phyloP scores from a whole-genome alignment of 768 basidiomycete species.

The Russula earlei region DNA sequence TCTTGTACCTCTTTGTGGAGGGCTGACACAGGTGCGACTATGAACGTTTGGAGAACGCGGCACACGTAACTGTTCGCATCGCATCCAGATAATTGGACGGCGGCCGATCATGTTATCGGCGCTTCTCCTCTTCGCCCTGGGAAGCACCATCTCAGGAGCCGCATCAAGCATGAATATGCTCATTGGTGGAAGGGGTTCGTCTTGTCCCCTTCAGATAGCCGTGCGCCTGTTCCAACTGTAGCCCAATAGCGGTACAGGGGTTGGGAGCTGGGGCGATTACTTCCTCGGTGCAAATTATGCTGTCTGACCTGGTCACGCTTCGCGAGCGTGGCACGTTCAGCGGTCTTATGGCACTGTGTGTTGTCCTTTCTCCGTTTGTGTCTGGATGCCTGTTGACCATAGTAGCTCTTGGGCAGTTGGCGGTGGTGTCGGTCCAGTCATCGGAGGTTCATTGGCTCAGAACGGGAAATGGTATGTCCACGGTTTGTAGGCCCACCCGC shows the following conservation, averaged over 20 bases:
- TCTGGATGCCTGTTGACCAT: background rate
- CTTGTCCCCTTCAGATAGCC: background rate
- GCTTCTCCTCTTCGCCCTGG: constrained; percentile 23
- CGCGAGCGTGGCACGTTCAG: constrained; percentile 28
- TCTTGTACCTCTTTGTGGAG: constrained; percentile 23
- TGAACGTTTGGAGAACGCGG: background rate
- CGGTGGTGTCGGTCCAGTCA: constrained; percentile 24
- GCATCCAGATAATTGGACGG: constrained; percentile 25
- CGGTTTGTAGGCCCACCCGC: background rate
- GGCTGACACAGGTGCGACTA: constrained; percentile 18
- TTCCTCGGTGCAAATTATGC: constrained; percentile 25
- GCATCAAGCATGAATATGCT: constrained; percentile 27
- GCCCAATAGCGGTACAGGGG: constrained; percentile 22
- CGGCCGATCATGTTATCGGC: constrained; percentile 24
- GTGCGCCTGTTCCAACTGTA: background rate
- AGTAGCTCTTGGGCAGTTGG: constrained; percentile 25
- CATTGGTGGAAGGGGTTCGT: constrained; percentile 26
- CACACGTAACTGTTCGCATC: background rate
- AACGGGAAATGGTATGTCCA: constrained; percentile 10
- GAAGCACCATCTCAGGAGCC: constrained; percentile 29
- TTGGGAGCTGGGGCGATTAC: constrained; percentile 26
- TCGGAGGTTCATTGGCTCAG: constrained; percentile 25
- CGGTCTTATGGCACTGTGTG: constrained; percentile 26
- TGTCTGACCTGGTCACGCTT: constrained; percentile 29
- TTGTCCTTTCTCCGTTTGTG: background rate